Percentiles rank a stretch among this genome's conserved stretches.
phyloP scores from a whole-genome alignment of 2,329 filamentous ascomycete genomes.

The Sclerotinia nivalis region DNA sequence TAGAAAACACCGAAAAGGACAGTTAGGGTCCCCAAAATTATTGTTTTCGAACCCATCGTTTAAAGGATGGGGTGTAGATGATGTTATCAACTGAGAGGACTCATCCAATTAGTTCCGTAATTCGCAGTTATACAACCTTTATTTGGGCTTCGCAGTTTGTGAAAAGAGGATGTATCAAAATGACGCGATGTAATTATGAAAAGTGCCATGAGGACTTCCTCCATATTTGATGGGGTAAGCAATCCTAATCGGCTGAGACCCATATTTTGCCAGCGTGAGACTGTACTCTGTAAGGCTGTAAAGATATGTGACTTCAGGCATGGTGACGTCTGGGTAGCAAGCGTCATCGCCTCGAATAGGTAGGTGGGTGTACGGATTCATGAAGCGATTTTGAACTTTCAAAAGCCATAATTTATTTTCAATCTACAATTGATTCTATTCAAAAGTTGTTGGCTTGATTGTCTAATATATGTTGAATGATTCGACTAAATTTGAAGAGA shows the following conservation, averaged over 20 bases:
- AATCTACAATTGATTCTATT: no score
- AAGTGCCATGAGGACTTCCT: neutral
- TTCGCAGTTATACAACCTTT: neutral
- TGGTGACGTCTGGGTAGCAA: no score
- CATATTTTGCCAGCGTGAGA: neutral
- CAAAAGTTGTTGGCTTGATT: no score
- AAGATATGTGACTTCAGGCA: no score
- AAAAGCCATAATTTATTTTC: no score
- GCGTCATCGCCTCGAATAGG: no score
- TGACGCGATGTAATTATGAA: neutral
- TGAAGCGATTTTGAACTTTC: no score
- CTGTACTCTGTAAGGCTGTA: neutral
- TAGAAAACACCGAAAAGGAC: slow-evolving; percentile 31
- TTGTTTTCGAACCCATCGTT: neutral
- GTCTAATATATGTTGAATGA: no score
- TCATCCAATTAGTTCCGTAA: neutral
- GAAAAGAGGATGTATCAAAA: neutral
- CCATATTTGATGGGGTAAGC: neutral
- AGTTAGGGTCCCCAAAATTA: neutral
- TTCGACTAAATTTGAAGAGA: no score
- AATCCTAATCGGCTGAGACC: neutral
- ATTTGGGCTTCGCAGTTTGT: neutral
- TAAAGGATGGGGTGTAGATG: neutral
- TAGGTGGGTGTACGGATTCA: no score
- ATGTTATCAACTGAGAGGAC: neutral